A percentile compares a stretch with the other conserved stretches of the same genome.
phyloP scores from a whole-genome alignment of 495 filamentous ascomycete species.

The Neurospora discreta region DNA sequence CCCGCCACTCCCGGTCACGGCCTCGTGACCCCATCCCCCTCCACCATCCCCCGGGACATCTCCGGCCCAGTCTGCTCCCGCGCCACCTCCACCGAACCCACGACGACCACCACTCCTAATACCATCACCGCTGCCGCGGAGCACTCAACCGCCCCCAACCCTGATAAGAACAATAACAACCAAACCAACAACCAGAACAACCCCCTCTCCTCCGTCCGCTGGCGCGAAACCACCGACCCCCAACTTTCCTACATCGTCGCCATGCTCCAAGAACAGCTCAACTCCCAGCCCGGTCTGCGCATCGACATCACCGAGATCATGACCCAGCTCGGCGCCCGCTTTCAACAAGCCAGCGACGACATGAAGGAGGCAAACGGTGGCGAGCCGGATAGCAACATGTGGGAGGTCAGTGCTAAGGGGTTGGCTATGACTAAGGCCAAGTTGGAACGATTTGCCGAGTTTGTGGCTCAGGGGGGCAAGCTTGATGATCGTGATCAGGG shows the following conservation, averaged over 20 bases:
- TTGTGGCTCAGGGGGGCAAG: slow-evolving; percentile 11
- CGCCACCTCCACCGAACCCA: neutral
- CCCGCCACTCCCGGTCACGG: neutral
- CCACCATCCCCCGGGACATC: neutral
- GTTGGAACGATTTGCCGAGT: slow-evolving; percentile 20
- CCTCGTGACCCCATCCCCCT: neutral
- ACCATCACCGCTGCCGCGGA: neutral
- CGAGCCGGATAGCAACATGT: slow-evolving; percentile 12
- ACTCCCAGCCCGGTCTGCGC: slow-evolving; percentile 17
- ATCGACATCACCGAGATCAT: slow-evolving; percentile 19
- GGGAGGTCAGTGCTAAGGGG: slow-evolving; percentile 19
- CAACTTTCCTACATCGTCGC: slow-evolving; percentile 15
- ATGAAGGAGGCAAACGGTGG: neutral
- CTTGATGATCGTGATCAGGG: neutral
- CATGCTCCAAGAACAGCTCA: slow-evolving; percentile 13
- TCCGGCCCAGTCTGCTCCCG: neutral
- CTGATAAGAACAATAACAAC: too few relatives aligned
- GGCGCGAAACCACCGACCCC: slow-evolving; percentile 11
- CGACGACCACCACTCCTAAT: neutral
- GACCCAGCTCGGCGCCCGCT: slow-evolving; percentile 15
- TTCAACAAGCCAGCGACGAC: slow-evolving; percentile 15
- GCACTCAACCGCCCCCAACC: too few relatives aligned
- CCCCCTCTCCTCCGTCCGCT: slow-evolving; percentile 1
- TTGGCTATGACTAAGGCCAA: slow-evolving; percentile 18
- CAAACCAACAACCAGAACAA: neutral